Evolutionary conservation across 345 rosid genomes (phyloP), one percentile per base, ranked within the genome.

Genomic region (Euphorbia pulcherrima): DNA sequence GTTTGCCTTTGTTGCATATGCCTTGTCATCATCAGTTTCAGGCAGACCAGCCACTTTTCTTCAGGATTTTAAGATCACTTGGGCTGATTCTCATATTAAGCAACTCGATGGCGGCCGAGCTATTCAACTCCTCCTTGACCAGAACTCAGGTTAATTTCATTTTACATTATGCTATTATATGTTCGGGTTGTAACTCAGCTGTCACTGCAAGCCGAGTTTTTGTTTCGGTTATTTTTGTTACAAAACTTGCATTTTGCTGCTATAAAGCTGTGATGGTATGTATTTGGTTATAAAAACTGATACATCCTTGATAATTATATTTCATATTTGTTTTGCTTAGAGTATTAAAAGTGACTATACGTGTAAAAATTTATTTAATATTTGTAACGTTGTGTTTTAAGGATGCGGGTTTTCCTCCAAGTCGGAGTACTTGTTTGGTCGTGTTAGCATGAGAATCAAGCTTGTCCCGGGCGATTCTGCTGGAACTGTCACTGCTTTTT

Each of bases 391-490:
- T 33, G 3, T 33, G 51, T 20, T 67, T 56, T 30, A 74, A 88
- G 98, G 98, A 67, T 84, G 92, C 76, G 98, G 98, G 65, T 93
- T 93, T 79, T 84, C 97, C 71, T 93, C 98, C 62, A 84, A 87
- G 83, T 71, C 80, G 29, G 60, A 79, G 60, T 93, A 90, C 76
- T 56, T 90, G 80, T 93, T 85, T 41, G 97, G 98, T 54, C 82
- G 83, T 58, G 92, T 93, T 6, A 87, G 97, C 87, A 85, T 93
- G 90, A 89, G 82, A 86, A 87, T 93, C 82, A 93, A 90, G 84
- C 98, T 93, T 65, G 8, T 93, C 62, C 84, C 92, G 0, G 97
- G 99, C 2, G 99, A 93, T 82, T 93, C 97, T n/a, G 99, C 99
- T 16, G 99, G 97, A 76, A 90, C 97, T 2, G 97, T 93, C 78